Base-by-base conservation (phyloP, 169 alveolate species). In the Cryptosporidium andersoni region DNA sequence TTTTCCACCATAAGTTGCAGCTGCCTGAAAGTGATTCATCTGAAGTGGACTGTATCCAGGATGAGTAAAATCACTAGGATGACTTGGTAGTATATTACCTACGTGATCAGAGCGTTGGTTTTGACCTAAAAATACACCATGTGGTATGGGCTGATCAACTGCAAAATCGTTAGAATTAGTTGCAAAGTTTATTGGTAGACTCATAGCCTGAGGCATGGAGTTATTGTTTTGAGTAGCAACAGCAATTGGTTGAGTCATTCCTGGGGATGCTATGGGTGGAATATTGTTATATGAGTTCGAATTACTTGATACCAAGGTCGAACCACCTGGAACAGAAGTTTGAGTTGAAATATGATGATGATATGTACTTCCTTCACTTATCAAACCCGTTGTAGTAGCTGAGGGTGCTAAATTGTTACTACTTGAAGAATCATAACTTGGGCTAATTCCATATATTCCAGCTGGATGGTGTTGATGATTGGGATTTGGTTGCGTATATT, bases 101-200 rank as follows among this genome's bases (percentile, higher is more conserved):
- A 62, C 39, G 16, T 52, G 55, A 42, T 74, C 67, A 47, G 60
- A 48, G 39, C 51, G 47, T 14, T 42, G 55, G 2, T 40, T 42
- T n/a, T 68, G 85, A 3, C 85, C 74, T 12, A 62, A 45, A 74
- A 74, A 74, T 25, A 74, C 68, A 12, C 68, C 63, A 12, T 74
- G 85, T 25, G 82, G 82, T 6, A 68, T 52, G n/a, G 62, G 58
- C 43, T 68, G 82, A 1, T 74, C 85, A 1, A 74, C 62, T n/a
- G 74, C 68, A 74, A 58, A 74, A 37, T 74, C 85, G 42, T 43
- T 40, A 11, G 67, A 51, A 8, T 51, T 64, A 11, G 40, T 74
- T 16, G 52, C 64, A 64, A 74, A 56, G 8, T 63, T 37, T 43
- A 74, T 74, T 74, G 85, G 85, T 16, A 62, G 9, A 42, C 51